Evolutionary conservation across 2,329 filamentous ascomycete species (phyloP), one percentile per base, ranked within the genome.

Genomic region (Sclerotinia spermophila): DNA sequence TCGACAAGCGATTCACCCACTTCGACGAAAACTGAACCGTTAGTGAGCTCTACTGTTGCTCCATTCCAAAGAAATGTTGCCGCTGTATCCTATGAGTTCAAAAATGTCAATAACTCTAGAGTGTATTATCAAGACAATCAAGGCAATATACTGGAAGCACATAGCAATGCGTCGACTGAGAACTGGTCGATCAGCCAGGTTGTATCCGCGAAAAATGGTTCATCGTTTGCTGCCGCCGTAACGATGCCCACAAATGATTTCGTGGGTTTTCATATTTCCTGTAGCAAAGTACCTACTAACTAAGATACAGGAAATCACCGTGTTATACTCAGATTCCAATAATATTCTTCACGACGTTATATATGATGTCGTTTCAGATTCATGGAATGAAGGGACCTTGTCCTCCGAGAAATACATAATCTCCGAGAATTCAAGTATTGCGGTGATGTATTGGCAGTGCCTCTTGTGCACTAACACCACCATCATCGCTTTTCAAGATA

Each of bases 401-500:
- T 72, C 72, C 13, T 65, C 38, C 10, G n/a, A 71, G 44, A 51
- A 65, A 0, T 74, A 73, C 35, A 60, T 67, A 19, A 56, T 67
- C 15, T 30, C 33, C 8, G 48, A 64, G 19, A 72, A 72, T 44
- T 48, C 71, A 24, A 72, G 65, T 24, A 10, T 74, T 4, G 27
- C 73, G 30, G 70, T 71, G 11, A 71, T 73, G 68, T 74, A 74
- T 44, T 53, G 72, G 69, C 72, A 74, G 17, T 74, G 73, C 42
- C 17, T 1, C 13, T 44, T 71, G 10, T 74, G 73, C 48, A 51
- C 44, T 6, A 74, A 74, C 21, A 72, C 70, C 33, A 72, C 70
- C 11, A 45, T 74, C 21, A 48, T 72, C 27, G 58, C 61, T 33
- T 74, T 69, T 33, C 73, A 74, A 59, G 72, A 74, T 55, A 40